Conservation (phyloP, 2,329 filamentous ascomycete genomes). For the Tricladium varicosporioides region DNA sequence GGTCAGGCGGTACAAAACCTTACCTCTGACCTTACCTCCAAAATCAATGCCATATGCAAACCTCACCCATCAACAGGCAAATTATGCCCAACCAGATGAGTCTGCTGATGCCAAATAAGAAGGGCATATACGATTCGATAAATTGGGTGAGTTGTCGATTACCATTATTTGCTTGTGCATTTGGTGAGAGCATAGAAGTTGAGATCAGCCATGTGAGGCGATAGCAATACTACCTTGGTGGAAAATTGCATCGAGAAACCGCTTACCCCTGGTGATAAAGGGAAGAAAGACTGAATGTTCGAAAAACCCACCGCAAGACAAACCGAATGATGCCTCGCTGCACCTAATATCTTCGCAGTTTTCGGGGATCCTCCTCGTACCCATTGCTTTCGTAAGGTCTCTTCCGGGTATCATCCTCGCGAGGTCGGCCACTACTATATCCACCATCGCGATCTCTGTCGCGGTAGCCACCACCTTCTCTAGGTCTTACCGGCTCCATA, state of each 20-base stretch:
- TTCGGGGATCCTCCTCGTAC: slow-evolving; percentile 76
- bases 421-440: slow-evolving; percentile 51
- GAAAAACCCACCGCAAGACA: slow-evolving; percentile 50
- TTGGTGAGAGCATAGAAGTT: neutral
- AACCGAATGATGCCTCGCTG: slow-evolving; percentile 31
- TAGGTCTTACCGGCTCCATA: slow-evolving; percentile 75
- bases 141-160: slow-evolving; percentile 15
- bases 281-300: slow-evolving; percentile 37
- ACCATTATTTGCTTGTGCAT: slow-evolving; percentile 21
- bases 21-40: slow-evolving; percentile 57
- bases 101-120: neutral
- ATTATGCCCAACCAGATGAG: slow-evolving; percentile 8
- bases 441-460: slow-evolving; percentile 44
- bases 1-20: slow-evolving; percentile 37
- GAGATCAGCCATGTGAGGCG: slow-evolving; percentile 5
- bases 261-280: slow-evolving; percentile 39
- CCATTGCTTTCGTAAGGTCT: slow-evolving; percentile 59
- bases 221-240: slow-evolving; percentile 33
- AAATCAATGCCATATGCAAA: slow-evolving; percentile 23
- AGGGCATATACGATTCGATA: neutral
- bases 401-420: slow-evolving; percentile 52
- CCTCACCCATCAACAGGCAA: slow-evolving; percentile 13
- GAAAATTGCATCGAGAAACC: slow-evolving; percentile 29
- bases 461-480: slow-evolving; percentile 47
- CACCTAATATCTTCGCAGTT: slow-evolving; percentile 62